Evolutionary conservation across 2,329 filamentous ascomycete genomes (phyloP).

Genomic region (Metarhizium guizhouense): DNA sequence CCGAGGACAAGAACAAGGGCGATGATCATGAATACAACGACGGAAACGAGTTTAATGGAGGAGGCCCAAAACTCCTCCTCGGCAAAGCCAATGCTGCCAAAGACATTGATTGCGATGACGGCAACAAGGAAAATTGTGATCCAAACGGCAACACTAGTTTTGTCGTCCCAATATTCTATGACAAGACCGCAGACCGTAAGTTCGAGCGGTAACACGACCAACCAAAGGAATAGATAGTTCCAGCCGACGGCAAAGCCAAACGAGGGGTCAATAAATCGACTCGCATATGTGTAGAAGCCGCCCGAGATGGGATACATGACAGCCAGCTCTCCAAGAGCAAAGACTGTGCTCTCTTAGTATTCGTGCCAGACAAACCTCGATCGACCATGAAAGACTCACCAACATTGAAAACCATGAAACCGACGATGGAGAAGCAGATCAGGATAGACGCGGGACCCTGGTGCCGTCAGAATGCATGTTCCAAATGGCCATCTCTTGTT

Average conservation of each 20-base stretch:
- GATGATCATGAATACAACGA: slow-evolving; percentile 53
- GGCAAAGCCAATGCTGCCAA: slow-evolving; percentile 43
- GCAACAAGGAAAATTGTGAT: slow-evolving; percentile 42
- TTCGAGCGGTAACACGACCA: slow-evolving; percentile 40
- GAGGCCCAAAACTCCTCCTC: slow-evolving; percentile 50
- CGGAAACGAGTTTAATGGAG: slow-evolving; percentile 46
- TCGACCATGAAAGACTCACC: slow-evolving; percentile 12
- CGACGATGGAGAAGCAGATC: slow-evolving; percentile 45
- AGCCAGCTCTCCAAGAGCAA: slow-evolving; percentile 52
- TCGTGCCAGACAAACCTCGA: too few species aligned
- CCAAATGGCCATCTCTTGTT: neutral
- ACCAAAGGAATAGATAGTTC: slow-evolving; percentile 39
- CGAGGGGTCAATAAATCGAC: slow-evolving; percentile 52
- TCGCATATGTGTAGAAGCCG: slow-evolving; percentile 53
- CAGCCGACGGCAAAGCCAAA: slow-evolving; percentile 47
- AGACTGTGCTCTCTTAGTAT: slow-evolving; percentile 29
- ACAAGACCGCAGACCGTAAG: slow-evolving; percentile 42
- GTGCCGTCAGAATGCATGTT: neutral
- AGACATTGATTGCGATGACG: slow-evolving; percentile 43
- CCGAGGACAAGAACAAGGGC: slow-evolving; percentile 48
- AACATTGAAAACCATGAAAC: slow-evolving; percentile 52
- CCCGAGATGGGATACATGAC: slow-evolving; percentile 55
- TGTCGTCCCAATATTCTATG: slow-evolving; percentile 40
- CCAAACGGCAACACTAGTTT: slow-evolving; percentile 39
- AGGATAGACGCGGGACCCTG: slow-evolving; percentile 32